A percentile compares a stretch with the other conserved stretches of the same genome.
phyloP scores from a whole-genome alignment of 176 grass and related monocot species.

The Eragrostis nindensis region DNA sequence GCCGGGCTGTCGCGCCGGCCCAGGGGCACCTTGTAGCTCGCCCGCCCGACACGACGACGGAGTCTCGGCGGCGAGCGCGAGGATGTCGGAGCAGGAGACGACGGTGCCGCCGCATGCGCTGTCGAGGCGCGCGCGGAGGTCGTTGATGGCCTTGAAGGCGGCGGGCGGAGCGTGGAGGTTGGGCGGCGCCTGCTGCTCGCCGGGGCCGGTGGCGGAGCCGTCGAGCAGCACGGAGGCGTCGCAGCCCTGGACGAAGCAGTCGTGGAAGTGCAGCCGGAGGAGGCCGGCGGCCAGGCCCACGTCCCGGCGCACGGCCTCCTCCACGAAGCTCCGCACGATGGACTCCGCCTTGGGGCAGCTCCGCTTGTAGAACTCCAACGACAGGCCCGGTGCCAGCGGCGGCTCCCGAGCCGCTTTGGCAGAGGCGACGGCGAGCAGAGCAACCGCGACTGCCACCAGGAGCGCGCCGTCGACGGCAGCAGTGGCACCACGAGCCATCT shows the following conservation, averaged over 20 bases:
- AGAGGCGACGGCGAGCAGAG: neutral
- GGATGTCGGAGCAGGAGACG: conserved; percentile 67
- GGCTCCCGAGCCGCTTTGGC: no score
- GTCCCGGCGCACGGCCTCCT: conserved; percentile 37
- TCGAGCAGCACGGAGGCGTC: conserved; percentile 73
- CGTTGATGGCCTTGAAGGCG: conserved; percentile 77
- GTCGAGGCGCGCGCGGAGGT: conserved; percentile 42
- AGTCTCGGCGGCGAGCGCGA: conserved; percentile 43
- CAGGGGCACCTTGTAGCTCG: conserved; percentile 51
- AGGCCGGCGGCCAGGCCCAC: conserved; percentile 67
- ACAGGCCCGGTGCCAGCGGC: conserved; percentile 28
- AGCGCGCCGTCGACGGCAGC: no score
- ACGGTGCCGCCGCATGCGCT: conserved; percentile 33
- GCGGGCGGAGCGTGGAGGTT: conserved; percentile 65
- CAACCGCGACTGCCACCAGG: neutral
- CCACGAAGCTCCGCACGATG: conserved; percentile 47
- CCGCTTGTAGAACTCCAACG: conserved; percentile 56
- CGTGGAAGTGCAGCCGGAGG: conserved; percentile 74
- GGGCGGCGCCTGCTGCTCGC: conserved; percentile 68
- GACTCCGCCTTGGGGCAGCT: conserved; percentile 55
- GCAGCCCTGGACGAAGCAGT: conserved; percentile 91
- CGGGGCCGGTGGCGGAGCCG: conserved; percentile 53
- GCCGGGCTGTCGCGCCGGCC: conserved; percentile 56
- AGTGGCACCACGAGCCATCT: no score
- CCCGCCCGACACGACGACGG: conserved; percentile 45